These are phyloP conservation scores for Phlegmacium glaucopus DNA, from an alignment of 768 basidiomycete genomes.

Conservation along the genomic window DNA sequence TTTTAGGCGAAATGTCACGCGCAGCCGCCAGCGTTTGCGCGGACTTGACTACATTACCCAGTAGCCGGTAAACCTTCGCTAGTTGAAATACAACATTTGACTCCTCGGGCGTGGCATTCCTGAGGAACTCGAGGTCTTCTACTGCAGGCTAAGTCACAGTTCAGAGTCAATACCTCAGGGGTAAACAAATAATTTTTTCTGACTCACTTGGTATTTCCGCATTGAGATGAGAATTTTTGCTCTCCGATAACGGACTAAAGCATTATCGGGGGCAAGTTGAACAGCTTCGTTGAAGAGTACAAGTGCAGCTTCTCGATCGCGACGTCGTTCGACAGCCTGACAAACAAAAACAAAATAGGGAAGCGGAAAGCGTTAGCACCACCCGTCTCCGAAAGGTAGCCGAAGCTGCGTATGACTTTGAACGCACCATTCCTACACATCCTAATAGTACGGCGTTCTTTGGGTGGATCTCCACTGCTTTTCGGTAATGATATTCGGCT, in stretches of 20 bases:
- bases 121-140: slow-evolving; percentile 74
- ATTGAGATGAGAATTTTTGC: slow-evolving; percentile 87
- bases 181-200: slow-evolving; percentile 6
- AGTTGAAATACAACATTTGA: slow-evolving; percentile 96
- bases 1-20: slow-evolving; percentile 92
- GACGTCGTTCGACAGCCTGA: slow-evolving; percentile 87
- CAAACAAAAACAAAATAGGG: slow-evolving; percentile 13
- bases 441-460: slow-evolving; percentile 93
- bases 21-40: slow-evolving; percentile 86
- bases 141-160: slow-evolving; percentile 43
- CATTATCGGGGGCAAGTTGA: slow-evolving; percentile 77
- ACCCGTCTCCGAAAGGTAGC: slow-evolving; percentile 18
- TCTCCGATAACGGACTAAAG: slow-evolving; percentile 90
- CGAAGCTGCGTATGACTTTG: slow-evolving; percentile 13
- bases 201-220: slow-evolving; percentile 76
- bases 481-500: slow-evolving; percentile 96
- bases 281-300: slow-evolving; percentile 80
- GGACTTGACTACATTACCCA: slow-evolving; percentile 76
- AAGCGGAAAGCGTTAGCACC: slow-evolving; percentile 19
- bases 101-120: slow-evolving; percentile 87
- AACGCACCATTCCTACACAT: slow-evolving; percentile 92
- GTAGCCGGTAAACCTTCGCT: slow-evolving; percentile 83
- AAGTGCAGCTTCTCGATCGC: slow-evolving; percentile 73
- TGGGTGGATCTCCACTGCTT: slow-evolving; percentile 89
- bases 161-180: slow-evolving; percentile 10